These are phyloP conservation scores for Chenopodium formosanum DNA, from an alignment of 148 eudicot species.

Conservation along the genomic window DNA sequence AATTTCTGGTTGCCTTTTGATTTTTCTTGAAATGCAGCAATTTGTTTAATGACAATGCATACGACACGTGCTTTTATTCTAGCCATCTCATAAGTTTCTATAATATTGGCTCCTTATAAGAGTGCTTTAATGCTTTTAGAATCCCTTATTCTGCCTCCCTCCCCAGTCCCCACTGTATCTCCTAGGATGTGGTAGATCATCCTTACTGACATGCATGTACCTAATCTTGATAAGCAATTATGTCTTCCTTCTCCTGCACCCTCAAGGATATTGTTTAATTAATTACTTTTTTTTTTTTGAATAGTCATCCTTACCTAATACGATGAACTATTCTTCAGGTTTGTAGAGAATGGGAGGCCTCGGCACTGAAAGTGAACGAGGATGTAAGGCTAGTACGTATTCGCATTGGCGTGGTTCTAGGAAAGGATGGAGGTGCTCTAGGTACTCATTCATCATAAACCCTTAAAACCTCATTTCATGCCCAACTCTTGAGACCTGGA, in stretches of 20 bases:
- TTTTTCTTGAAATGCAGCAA: background rate
- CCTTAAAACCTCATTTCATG: background rate
- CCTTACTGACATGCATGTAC: too few species aligned
- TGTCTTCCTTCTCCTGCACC: too few species aligned
- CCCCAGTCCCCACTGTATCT: background rate
- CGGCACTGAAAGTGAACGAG: slow-evolving; percentile 66
- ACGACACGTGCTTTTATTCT: background rate
- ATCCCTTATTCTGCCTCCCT: background rate
- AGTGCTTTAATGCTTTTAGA: background rate
- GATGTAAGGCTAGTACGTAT: slow-evolving; percentile 79
- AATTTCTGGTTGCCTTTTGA: background rate
- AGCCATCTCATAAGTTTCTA: background rate
- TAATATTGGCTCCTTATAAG: background rate
- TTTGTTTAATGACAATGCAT: background rate
- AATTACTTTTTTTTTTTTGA: too few species aligned
- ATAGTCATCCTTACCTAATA: background rate
- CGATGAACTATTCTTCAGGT: slow-evolving; percentile 46
- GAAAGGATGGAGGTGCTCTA: slow-evolving; percentile 98
- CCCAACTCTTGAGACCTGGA: background rate
- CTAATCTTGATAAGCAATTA: too few species aligned
- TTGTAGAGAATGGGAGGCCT: slow-evolving; percentile 95
- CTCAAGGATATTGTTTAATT: background rate
- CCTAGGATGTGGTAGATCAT: too few species aligned
- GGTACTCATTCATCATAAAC: slow-evolving; percentile 39
- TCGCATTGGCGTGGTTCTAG: slow-evolving; percentile 94